These are phyloP conservation scores for Ceratocystis diversiconidia DNA, from an alignment of 2,329 filamentous ascomycete genomes.

Conservation along the genomic window DNA sequence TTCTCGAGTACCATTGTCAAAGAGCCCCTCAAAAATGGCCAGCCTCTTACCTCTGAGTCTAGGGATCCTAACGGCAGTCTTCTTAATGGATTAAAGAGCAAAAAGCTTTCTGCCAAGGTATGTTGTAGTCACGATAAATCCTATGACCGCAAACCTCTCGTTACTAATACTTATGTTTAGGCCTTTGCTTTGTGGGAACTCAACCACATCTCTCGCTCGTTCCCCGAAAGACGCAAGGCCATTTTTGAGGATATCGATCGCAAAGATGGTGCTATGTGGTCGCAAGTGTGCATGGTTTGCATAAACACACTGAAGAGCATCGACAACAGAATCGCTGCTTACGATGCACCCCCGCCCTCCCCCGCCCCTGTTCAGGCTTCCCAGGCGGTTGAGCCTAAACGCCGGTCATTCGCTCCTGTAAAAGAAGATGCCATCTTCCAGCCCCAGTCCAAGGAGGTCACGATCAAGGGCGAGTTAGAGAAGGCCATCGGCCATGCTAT, in stretches of 20 bases:
- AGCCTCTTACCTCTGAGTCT: conserved; percentile 68
- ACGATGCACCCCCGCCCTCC: conserved; percentile 29
- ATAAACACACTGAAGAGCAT: conserved; percentile 55
- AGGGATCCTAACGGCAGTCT: conserved; percentile 88
- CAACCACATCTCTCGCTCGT: conserved; percentile 60
- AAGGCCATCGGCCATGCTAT: conserved; percentile 32
- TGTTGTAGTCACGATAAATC: conserved; percentile 20
- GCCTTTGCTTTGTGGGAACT: conserved; percentile 88
- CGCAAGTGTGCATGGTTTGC: conserved; percentile 58
- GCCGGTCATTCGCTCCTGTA: conserved; percentile 29
- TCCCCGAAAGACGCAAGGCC: conserved; percentile 58
- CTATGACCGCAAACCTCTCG: background rate
- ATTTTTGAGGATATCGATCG: conserved; percentile 84
- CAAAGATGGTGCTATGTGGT: conserved; percentile 65
- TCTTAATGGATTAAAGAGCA: conserved; percentile 67
- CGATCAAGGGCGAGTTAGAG: conserved; percentile 32
- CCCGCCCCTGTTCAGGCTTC: conserved; percentile 19
- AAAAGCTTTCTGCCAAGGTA: conserved; percentile 63
- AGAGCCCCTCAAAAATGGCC: conserved; percentile 69
- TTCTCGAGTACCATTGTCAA: conserved; percentile 72
- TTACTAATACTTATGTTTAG: conserved; percentile 28
- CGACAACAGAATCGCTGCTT: conserved; percentile 48
- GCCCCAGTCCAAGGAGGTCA: conserved; percentile 26
- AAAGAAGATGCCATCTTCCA: conserved; percentile 34
- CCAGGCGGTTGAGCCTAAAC: conserved; percentile 23